Percentiles rank a stretch among this genome's conserved stretches.
Evolutionary conservation across 805 yeast species (phyloP).

Genomic region (Priceomyces carsonii): DNA sequence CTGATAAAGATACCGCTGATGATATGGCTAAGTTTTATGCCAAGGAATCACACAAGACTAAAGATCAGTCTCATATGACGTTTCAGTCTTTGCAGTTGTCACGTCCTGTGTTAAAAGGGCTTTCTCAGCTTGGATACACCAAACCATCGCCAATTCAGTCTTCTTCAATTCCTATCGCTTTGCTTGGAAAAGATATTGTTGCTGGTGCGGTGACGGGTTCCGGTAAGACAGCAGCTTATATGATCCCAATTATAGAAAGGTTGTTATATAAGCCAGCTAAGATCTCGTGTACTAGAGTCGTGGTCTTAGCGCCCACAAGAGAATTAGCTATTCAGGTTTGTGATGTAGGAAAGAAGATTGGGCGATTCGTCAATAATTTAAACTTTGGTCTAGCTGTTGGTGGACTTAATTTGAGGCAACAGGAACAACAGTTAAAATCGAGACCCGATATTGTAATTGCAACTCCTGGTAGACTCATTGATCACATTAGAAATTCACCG

Average conservation of each 20-base stretch:
- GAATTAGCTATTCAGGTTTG: slow-evolving; percentile 95
- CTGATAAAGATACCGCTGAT: slow-evolving; percentile 70
- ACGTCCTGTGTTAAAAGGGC: slow-evolving; percentile 85
- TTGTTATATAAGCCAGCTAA: slow-evolving; percentile 84
- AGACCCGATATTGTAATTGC: slow-evolving; percentile 97
- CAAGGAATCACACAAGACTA: slow-evolving; percentile 45
- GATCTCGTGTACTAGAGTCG: slow-evolving; percentile 84
- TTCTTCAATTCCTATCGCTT: slow-evolving; percentile 89
- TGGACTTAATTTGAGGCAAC: slow-evolving; percentile 92
- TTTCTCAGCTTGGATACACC: slow-evolving; percentile 77
- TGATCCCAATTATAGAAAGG: slow-evolving; percentile 94
- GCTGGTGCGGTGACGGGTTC: slow-evolving; percentile 99
- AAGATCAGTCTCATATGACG: slow-evolving; percentile 53
- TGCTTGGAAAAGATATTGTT: slow-evolving; percentile 92
- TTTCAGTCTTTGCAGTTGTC: slow-evolving; percentile 82
- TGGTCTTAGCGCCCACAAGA: slow-evolving; percentile 93
- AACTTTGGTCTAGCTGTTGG: slow-evolving; percentile 97
- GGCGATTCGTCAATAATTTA: slow-evolving; percentile 70
- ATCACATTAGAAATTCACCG: slow-evolving; percentile 93
- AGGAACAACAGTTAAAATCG: slow-evolving; percentile 88
- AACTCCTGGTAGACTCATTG: slow-evolving; percentile 98
- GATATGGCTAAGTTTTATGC: slow-evolving; percentile 82
- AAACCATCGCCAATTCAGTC: slow-evolving; percentile 93
- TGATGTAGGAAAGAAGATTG: slow-evolving; percentile 88
- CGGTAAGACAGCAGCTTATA: slow-evolving; percentile 98